Evolutionary conservation across 306 rosid species (phyloP).

Genomic region (Dryas drummondii): DNA sequence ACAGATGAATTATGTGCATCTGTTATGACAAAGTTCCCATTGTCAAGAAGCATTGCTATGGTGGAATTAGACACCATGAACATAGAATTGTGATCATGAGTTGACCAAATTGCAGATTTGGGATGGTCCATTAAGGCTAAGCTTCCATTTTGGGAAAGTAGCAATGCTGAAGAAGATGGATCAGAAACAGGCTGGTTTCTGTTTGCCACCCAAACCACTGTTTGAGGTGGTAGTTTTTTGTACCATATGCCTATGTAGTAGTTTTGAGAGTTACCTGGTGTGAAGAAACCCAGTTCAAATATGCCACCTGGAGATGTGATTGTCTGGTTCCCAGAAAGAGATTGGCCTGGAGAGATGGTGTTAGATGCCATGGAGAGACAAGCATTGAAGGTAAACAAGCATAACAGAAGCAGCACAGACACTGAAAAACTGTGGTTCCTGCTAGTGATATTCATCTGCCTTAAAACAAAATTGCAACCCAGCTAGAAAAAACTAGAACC

Average conservation of each 20-base stretch:
- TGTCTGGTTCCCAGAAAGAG: constrained; percentile 9
- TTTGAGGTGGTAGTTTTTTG: not conserved
- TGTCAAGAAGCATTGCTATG: constrained; percentile 23
- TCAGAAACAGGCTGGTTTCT: constrained; percentile 36
- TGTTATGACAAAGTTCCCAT: constrained; percentile 29
- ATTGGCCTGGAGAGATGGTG: constrained; percentile 13
- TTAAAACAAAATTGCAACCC: too few species aligned
- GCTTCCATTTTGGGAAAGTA: constrained; percentile 22
- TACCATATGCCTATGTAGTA: constrained; percentile 33
- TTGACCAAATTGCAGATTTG: constrained; percentile 31
- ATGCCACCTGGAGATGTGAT: constrained; percentile 11
- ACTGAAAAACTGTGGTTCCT: not conserved
- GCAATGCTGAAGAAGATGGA: constrained; percentile 24
- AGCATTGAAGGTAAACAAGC: not conserved
- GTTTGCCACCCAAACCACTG: constrained; percentile 45
- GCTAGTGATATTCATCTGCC: not conserved
- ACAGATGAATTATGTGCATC: constrained; percentile 9
- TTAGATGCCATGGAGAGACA: constrained; percentile 11
- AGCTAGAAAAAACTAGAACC: too few species aligned
- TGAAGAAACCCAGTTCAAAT: constrained; percentile 30
- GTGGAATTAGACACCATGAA: constrained; percentile 2
- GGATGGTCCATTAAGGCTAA: constrained; percentile 5
- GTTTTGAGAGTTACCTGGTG: constrained; percentile 14
- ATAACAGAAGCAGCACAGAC: not conserved
- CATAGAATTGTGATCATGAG: not conserved